Conservation (phyloP, 805 yeast genomes). For the Nakazawaea ambrosiae region DNA sequence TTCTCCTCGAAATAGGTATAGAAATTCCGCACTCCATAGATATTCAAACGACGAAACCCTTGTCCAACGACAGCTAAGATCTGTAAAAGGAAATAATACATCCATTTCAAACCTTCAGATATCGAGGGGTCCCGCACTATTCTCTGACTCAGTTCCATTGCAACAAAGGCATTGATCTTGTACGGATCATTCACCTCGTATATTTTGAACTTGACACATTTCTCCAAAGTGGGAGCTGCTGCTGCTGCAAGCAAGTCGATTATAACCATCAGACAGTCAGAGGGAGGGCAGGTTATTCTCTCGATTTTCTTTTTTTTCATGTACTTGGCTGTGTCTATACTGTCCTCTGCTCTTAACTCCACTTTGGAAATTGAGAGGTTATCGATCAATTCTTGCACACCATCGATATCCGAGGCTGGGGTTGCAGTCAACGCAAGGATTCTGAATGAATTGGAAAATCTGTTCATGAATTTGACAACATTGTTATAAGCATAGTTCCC, state of each 20-base stretch:
- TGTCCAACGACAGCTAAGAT: conserved; percentile 68
- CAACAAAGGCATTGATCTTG: conserved; percentile 60
- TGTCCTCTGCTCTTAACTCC: conserved; percentile 81
- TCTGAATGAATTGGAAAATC: conserved; percentile 63
- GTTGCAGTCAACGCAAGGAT: conserved; percentile 91
- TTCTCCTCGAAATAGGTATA: conserved; percentile 59
- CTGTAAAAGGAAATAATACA: conserved; percentile 53
- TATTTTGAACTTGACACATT: conserved; percentile 57
- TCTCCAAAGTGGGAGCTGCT: conserved; percentile 54
- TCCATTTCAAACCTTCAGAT: conserved; percentile 71
- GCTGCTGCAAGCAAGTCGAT: conserved; percentile 55
- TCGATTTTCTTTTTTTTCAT: conserved; percentile 63
- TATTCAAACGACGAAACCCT: conserved; percentile 57
- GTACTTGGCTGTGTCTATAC: conserved; percentile 72
- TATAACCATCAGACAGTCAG: conserved; percentile 48
- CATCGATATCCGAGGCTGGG: conserved; percentile 82
- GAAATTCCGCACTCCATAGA: conserved; percentile 80
- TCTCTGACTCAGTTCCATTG: conserved; percentile 61
- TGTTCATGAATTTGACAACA: conserved; percentile 59
- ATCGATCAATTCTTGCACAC: conserved; percentile 78
- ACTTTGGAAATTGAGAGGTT: conserved; percentile 68
- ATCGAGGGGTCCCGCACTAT: conserved; percentile 44
- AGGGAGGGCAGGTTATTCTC: conserved; percentile 47
- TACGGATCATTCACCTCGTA: conserved; percentile 62
- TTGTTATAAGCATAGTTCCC: conserved; percentile 87